Percentiles rank a stretch among this genome's conserved stretches.
Conservation (phyloP, 73 alveolate species). For the Uronychia binucleata region DNA sequence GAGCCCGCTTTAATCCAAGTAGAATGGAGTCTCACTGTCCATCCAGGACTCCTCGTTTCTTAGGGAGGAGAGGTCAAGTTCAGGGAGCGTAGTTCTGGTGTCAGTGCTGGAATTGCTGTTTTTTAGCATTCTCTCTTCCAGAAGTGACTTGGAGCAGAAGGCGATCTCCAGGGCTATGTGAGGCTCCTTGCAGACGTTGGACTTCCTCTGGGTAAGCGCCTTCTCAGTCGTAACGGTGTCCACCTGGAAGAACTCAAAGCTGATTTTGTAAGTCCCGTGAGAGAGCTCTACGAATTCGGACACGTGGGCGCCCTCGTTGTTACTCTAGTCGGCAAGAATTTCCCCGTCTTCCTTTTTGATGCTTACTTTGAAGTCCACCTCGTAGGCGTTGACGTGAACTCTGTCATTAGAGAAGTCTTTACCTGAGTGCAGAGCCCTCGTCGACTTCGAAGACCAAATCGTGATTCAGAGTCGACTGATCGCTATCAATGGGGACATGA, state of each 20-base stretch:
- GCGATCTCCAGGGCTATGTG: not conserved
- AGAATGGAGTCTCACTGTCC: not conserved
- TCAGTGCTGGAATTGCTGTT: not conserved
- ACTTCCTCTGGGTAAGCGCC: not conserved
- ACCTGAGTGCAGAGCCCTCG: not conserved
- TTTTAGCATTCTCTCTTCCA: not conserved
- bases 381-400: not conserved
- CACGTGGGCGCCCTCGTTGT: not conserved
- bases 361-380: not conserved
- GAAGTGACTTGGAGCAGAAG: not conserved
- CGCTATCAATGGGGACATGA: not conserved
- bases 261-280: not conserved
- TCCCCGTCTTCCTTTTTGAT: not conserved
- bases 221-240: not conserved
- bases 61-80: not conserved
- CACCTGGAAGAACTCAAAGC: not conserved
- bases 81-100: not conserved
- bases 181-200: not conserved
- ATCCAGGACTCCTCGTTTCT: not conserved
- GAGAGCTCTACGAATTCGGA: not conserved
- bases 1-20: not conserved
- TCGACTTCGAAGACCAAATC: not conserved
- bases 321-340: not conserved
- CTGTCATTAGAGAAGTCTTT: not conserved
- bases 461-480: not conserved